These are phyloP conservation scores for Coemansia sp. DNA, from an alignment of 192 early-diverging fungal species.

Conservation along the genomic window DNA sequence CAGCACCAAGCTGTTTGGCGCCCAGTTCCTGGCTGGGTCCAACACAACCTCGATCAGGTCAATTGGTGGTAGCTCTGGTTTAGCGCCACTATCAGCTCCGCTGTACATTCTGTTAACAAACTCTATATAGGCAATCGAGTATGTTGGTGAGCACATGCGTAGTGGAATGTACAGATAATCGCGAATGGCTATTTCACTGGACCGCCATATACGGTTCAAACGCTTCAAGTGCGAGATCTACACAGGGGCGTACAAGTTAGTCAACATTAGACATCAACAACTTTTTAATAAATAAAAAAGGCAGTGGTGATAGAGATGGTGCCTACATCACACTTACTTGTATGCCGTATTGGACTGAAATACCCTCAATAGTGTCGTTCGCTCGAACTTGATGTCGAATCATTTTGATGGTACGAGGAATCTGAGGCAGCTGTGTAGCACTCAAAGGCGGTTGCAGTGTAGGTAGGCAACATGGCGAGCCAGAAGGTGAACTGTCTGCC, in stretches of 20 bases:
- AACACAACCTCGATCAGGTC: conserved; percentile 44
- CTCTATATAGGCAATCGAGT: conserved; percentile 30
- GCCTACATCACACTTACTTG: conserved; percentile 23
- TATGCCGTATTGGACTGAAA: conserved; percentile 45
- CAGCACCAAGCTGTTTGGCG: background rate
- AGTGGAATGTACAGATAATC: conserved; percentile 45
- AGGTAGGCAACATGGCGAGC: background rate
- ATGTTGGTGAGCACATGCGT: conserved; percentile 41
- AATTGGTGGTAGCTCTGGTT: conserved; percentile 8
- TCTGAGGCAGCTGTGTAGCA: background rate
- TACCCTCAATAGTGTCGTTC: conserved; percentile 37
- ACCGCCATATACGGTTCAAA: conserved; percentile 51
- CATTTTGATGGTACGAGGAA: conserved; percentile 45
- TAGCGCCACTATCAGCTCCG: background rate
- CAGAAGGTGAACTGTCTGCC: background rate
- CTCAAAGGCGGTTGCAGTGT: background rate
- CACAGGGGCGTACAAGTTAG: background rate
- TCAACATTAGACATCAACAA: background rate
- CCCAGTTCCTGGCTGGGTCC: conserved; percentile 5
- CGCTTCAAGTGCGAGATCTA: conserved; percentile 51
- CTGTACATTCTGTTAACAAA: conserved; percentile 21
- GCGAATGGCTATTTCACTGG: conserved; percentile 41
- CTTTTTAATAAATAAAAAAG: background rate
- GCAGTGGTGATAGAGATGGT: background rate
- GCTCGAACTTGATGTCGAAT: conserved; percentile 27